Evolutionary conservation across 306 rosid species (phyloP), one percentile per base, ranked within the genome.

Genomic region (Spatholobus suberectus): DNA sequence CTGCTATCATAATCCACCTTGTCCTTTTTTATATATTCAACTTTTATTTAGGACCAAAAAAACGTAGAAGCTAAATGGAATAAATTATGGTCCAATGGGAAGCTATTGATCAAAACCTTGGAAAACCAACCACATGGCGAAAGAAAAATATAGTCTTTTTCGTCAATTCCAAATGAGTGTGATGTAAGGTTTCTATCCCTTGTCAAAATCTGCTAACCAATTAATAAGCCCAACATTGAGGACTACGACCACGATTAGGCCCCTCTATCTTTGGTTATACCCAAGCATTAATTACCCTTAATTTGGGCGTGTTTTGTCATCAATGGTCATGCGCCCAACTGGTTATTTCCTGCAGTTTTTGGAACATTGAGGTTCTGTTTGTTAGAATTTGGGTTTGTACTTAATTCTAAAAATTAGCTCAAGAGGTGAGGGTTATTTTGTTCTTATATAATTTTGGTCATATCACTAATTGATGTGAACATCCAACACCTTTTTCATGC

Each of bases 31-130:
- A 76, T 10, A 34, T n/a, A 58, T 15, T 38, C 51, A 55, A 55
- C 8, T 52, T 74, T 4, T 59, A 24, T 27, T 76, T 58, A 47
- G 27, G 57, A 58, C 23, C 17, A 24, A 1, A 3, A 58, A 44
- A 27, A 75, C 0, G 23, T 14, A 77, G 9, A 77, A 44, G 6
- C 47, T 40, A 62, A 66, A 34, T 24, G 9, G 3, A 75, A 58
- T 41, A 76, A 40, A 46, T 32, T 77, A 24, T 76, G 57, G 58
- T 76, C 58, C 70, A 76, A 61, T 9, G 18, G 27, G 43, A 76
- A 27, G 71, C 59, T 41, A 59, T 41, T 4, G 18, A 24, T 75
- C 37, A 59, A 24, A 59, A 41, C 17, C 27, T 41, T 24, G 57
- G 71, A 76, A 58, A 59, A 59, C 51, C 59, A 59, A 67, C 27